Conservation (phyloP, 2,329 filamentous ascomycete genomes). For the Aspergillus phoenicis region DNA sequence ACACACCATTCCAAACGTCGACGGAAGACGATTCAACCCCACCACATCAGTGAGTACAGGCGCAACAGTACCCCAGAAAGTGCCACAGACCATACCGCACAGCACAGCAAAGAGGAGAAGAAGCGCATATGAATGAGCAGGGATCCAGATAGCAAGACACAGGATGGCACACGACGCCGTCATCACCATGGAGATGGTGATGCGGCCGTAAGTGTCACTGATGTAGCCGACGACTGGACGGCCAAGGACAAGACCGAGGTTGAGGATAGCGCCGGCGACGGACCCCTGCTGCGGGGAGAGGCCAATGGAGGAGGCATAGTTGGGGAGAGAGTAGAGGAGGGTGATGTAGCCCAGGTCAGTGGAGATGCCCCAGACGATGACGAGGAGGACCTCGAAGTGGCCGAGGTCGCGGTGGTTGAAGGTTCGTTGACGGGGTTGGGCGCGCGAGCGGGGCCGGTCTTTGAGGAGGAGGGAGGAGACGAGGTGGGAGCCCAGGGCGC, state of each 20-base stretch:
- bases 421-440: background rate
- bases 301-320: conserved; percentile 9
- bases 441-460: conserved; percentile 14
- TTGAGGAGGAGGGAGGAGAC: conserved; percentile 29
- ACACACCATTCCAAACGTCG: conserved; percentile 18
- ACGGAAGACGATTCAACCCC: conserved; percentile 15
- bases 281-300: conserved; percentile 5
- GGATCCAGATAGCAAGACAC: conserved; percentile 48
- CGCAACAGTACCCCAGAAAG: conserved; percentile 46
- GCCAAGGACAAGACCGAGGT: conserved; percentile 6
- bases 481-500: conserved; percentile 23
- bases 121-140: conserved; percentile 45
- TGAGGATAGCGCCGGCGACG: conserved; percentile 8
- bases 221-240: conserved; percentile 6
- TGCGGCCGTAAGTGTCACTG: conserved; percentile 6
- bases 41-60: conserved; percentile 20
- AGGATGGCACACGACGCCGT: conserved; percentile 2
- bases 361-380: conserved; percentile 44
- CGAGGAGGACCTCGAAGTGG: conserved; percentile 8
- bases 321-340: conserved; percentile 7
- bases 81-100: conserved; percentile 49
- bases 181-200: conserved; percentile 5
- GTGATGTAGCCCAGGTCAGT: conserved; percentile 32
- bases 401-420: background rate
- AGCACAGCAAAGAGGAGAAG: conserved; percentile 49